Evolutionary conservation across 345 rosid species (phyloP).

Genomic region (Arabis alpina): DNA sequence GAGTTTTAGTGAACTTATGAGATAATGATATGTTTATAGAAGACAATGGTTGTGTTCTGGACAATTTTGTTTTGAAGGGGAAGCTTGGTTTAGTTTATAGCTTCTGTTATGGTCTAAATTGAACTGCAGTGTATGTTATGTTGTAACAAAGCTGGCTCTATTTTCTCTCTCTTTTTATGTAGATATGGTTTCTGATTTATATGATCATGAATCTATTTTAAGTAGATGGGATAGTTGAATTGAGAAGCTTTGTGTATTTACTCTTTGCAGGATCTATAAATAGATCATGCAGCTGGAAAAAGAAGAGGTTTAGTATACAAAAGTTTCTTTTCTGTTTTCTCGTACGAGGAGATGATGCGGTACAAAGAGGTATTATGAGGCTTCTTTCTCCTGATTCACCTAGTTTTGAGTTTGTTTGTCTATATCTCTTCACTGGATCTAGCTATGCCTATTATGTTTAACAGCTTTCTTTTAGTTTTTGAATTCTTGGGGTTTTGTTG

Average conservation of each 20-base stretch:
- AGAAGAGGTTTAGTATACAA: slow-evolving; percentile 7
- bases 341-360: slow-evolving; percentile 53
- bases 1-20: slow-evolving; percentile 12
- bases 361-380: slow-evolving; percentile 52
- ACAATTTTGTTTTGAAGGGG: background rate
- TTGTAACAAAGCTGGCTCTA: background rate
- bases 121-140: slow-evolving; percentile 4
- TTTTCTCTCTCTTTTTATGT: background rate
- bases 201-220: background rate
- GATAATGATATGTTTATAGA: slow-evolving; percentile 11
- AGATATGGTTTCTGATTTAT: background rate
- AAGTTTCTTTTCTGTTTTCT: slow-evolving; percentile 5
- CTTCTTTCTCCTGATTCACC: background rate
- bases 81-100: background rate
- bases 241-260: slow-evolving; percentile 14
- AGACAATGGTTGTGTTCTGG: background rate
- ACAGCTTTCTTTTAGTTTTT: slow-evolving; percentile 1
- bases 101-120: slow-evolving; percentile 13
- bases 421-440: slow-evolving; percentile 11
- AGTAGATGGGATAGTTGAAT: background rate
- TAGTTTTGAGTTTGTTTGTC: background rate
- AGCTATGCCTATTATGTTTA: background rate
- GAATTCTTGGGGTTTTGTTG: background rate
- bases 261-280: slow-evolving; percentile 18
- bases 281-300: background rate